A percentile compares a stretch with the other conserved stretches of the same genome.
Conservation (phyloP, 1,139 yeast species). For the Debaryomyces udenii region DNA sequence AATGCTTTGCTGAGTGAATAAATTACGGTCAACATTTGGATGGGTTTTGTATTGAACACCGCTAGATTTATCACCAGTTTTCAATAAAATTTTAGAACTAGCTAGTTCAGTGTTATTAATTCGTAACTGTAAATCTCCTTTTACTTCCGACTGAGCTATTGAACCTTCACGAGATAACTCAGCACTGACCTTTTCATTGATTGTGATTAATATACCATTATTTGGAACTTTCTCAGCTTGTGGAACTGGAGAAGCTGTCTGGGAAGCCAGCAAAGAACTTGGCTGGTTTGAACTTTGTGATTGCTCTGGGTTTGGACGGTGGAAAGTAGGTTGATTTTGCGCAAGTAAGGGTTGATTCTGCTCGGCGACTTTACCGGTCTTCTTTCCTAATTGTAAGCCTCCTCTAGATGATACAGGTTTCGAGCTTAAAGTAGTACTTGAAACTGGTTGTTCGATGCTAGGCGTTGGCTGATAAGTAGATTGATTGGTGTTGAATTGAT, state of each 20-base stretch:
- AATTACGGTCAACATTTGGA: slow-evolving; percentile 86
- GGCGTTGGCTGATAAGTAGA: slow-evolving; percentile 42
- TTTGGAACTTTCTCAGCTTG: slow-evolving; percentile 48
- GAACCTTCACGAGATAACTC: slow-evolving; percentile 85
- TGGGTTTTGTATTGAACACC: slow-evolving; percentile 86
- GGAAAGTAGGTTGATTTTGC: slow-evolving; percentile 28
- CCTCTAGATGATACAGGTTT: slow-evolving; percentile 55
- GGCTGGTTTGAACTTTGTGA: slow-evolving; percentile 16
- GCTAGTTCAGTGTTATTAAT: slow-evolving; percentile 74
- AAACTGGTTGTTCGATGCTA: slow-evolving; percentile 23
- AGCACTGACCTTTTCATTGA: slow-evolving; percentile 79
- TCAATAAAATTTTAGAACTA: slow-evolving; percentile 62
- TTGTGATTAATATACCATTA: slow-evolving; percentile 76
- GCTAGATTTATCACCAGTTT: slow-evolving; percentile 46
- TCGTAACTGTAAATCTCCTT: slow-evolving; percentile 89
- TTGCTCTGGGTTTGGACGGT: slow-evolving; percentile 16
- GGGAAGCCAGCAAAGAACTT: slow-evolving; percentile 16
- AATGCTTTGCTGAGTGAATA: slow-evolving; percentile 58
- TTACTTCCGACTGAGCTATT: slow-evolving; percentile 71
- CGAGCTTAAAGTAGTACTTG: slow-evolving; percentile 15
- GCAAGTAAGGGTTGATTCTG: slow-evolving; percentile 50
- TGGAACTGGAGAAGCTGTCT: slow-evolving; percentile 30
- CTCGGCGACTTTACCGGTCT: slow-evolving; percentile 39
- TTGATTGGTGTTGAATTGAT: slow-evolving; percentile 26
- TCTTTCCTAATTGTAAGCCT: slow-evolving; percentile 83